Evolutionary conservation across 2,329 filamentous ascomycete species (phyloP).

Genomic region (Phoma sp.): DNA sequence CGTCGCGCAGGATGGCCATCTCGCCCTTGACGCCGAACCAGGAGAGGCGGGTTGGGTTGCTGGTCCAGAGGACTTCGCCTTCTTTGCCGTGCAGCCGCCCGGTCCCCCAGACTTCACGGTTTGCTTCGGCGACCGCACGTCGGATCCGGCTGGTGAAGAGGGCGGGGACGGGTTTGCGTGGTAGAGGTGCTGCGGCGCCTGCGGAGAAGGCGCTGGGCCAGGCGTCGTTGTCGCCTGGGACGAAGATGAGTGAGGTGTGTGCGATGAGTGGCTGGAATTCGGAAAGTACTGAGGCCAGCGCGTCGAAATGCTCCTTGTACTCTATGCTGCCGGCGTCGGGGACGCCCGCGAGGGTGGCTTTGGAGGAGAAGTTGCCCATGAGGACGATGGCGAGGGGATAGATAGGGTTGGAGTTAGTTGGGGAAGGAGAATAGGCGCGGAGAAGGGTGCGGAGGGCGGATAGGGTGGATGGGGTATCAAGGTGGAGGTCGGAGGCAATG

Average conservation of each 20-base stretch:
- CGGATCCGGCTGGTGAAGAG: slow-evolving; percentile 89
- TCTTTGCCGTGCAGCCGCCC: slow-evolving; percentile 54
- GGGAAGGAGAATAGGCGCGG: slow-evolving; percentile 66
- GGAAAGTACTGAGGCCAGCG: slow-evolving; percentile 77
- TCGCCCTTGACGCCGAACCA: slow-evolving; percentile 90
- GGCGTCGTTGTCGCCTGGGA: slow-evolving; percentile 96
- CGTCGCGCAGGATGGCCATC: slow-evolving; percentile 84
- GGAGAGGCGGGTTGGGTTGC: slow-evolving; percentile 80
- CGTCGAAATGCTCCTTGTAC: slow-evolving; percentile 96
- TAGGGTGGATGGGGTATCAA: slow-evolving; percentile 82
- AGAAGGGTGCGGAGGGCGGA: slow-evolving; percentile 83
- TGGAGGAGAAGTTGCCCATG: slow-evolving; percentile 79
- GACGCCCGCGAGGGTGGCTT: slow-evolving; percentile 64
- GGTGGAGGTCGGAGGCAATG: slow-evolving; percentile 83
- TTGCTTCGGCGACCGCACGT: slow-evolving; percentile 78
- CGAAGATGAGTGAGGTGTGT: slow-evolving; percentile 84
- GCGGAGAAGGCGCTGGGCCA: slow-evolving; percentile 88
- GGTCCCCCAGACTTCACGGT: slow-evolving; percentile 66
- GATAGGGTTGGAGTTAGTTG: slow-evolving; percentile 63
- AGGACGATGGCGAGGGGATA: slow-evolving; percentile 81
- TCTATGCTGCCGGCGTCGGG: slow-evolving; percentile 83
- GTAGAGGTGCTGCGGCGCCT: slow-evolving; percentile 73
- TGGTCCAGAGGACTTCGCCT: slow-evolving; percentile 84
- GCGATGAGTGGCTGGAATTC: slow-evolving; percentile 84
- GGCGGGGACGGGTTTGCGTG: slow-evolving; percentile 76